Evolutionary conservation across 2,329 filamentous ascomycete genomes (phyloP).

Genomic region (Venturia oleaginea): DNA sequence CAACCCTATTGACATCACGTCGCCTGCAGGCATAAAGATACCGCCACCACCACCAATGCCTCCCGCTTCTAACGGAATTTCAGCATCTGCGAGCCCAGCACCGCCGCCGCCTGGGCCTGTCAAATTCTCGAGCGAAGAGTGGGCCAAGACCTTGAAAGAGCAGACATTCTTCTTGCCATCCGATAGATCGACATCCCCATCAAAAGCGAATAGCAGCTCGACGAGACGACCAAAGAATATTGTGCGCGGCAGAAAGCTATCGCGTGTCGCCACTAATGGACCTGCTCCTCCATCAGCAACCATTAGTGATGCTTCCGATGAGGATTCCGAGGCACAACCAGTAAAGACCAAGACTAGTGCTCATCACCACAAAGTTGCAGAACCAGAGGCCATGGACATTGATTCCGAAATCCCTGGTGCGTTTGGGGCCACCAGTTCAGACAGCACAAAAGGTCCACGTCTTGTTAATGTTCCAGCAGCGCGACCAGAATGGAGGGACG

Average conservation of each 20-base stretch:
- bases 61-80: neutral
- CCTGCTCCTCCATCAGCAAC: neutral
- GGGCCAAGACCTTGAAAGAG: slow-evolving; percentile 11
- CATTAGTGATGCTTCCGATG: slow-evolving; percentile 1
- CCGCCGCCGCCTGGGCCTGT: neutral
- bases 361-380: neutral
- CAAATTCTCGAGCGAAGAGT: slow-evolving; percentile 13
- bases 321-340: slow-evolving; percentile 2
- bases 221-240: neutral
- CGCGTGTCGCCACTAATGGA: neutral
- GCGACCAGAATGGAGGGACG: slow-evolving; percentile 12
- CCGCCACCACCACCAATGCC: slow-evolving; percentile 9
- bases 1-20: slow-evolving; percentile 9
- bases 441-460: slow-evolving; percentile 1
- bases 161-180: slow-evolving; percentile 9
- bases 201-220: neutral
- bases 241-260: neutral
- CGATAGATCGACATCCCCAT: slow-evolving; percentile 7
- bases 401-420: slow-evolving; percentile 7
- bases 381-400: slow-evolving; percentile 14
- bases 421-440: neutral
- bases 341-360: neutral
- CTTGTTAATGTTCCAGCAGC: slow-evolving; percentile 1
- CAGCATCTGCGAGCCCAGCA: neutral
- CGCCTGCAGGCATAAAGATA: slow-evolving; percentile 3